These are phyloP conservation scores for Dacryopinax spathularia DNA, from an alignment of 768 basidiomycete species.

Conservation along the genomic window DNA sequence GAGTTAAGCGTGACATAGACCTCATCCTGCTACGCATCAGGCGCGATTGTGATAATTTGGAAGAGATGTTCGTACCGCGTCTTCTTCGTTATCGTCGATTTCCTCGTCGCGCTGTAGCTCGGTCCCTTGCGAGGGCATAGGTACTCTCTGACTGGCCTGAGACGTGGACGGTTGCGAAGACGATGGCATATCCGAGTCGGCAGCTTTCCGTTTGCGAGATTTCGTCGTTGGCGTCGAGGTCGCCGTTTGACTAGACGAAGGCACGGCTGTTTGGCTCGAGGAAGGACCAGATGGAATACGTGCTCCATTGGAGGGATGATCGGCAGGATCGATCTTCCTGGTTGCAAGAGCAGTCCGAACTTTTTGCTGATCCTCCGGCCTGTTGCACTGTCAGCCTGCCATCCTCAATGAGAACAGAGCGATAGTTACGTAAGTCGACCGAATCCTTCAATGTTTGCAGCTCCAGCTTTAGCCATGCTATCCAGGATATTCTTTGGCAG, in stretches of 20 bases:
- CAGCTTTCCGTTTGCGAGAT: neutral
- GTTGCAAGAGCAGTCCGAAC: slow-evolving; percentile 43
- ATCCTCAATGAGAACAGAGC: neutral
- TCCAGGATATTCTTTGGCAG: neutral
- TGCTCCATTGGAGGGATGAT: slow-evolving; percentile 31
- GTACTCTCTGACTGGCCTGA: neutral
- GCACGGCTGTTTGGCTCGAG: neutral
- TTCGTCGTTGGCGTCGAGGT: neutral
- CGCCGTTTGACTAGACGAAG: neutral
- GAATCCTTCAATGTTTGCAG: neutral
- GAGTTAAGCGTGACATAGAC: slow-evolving; percentile 45
- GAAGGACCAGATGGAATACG: neutral
- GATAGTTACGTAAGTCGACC: neutral
- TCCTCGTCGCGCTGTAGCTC: slow-evolving; percentile 17
- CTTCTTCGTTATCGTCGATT: slow-evolving; percentile 32
- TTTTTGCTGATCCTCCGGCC: slow-evolving; percentile 47
- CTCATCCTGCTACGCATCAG: slow-evolving; percentile 46
- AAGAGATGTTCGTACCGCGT: slow-evolving; percentile 13
- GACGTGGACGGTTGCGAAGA: neutral
- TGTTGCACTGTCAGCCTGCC: slow-evolving; percentile 16
- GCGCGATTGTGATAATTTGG: neutral
- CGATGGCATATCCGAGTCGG: neutral
- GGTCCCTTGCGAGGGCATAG: neutral
- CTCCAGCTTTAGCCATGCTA: neutral
- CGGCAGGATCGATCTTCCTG: slow-evolving; percentile 40